phyloP scores from a whole-genome alignment of 768 basidiomycete species.

The Pulveroboletus sp. region DNA sequence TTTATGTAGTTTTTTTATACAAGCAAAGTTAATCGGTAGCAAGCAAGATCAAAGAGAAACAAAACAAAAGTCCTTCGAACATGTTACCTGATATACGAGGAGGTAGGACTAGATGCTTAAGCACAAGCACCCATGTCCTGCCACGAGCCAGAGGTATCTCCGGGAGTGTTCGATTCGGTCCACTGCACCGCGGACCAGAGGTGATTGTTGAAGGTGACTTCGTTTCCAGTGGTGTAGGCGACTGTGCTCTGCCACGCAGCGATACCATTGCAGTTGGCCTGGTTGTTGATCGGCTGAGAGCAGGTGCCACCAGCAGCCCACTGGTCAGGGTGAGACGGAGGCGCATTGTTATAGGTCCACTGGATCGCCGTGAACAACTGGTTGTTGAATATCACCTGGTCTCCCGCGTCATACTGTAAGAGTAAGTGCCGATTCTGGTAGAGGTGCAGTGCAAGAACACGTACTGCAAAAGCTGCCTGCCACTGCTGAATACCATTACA shows the following conservation, averaged over 20 bases:
- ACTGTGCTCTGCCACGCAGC: conserved; percentile 13
- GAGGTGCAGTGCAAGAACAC: fast-evolving
- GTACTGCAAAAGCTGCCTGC: conserved; percentile 24
- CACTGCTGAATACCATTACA: too few species aligned
- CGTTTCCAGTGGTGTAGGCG: conserved; percentile 18
- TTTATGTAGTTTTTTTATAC: too few species aligned
- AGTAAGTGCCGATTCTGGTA: neutral
- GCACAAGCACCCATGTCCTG: conserved; percentile 19
- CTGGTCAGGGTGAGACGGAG: conserved; percentile 10
- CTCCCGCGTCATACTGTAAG: conserved; percentile 23
- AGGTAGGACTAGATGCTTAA: neutral
- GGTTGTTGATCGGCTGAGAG: conserved; percentile 21
- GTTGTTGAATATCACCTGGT: conserved; percentile 18
- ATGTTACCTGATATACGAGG: neutral
- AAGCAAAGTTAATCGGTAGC: too few species aligned
- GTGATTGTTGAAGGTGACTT: conserved; percentile 11
- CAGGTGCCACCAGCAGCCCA: conserved; percentile 15
- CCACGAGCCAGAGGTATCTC: conserved; percentile 28
- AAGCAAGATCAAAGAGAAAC: too few species aligned
- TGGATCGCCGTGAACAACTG: conserved; percentile 25
- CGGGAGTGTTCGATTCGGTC: conserved; percentile 17
- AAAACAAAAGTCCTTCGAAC: neutral
- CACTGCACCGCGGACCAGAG: conserved; percentile 29
- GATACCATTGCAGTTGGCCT: conserved; percentile 21
- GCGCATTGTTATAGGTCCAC: conserved; percentile 25